phyloP scores from a whole-genome alignment of 768 basidiomycete species.

The Phylloporus sp. region DNA sequence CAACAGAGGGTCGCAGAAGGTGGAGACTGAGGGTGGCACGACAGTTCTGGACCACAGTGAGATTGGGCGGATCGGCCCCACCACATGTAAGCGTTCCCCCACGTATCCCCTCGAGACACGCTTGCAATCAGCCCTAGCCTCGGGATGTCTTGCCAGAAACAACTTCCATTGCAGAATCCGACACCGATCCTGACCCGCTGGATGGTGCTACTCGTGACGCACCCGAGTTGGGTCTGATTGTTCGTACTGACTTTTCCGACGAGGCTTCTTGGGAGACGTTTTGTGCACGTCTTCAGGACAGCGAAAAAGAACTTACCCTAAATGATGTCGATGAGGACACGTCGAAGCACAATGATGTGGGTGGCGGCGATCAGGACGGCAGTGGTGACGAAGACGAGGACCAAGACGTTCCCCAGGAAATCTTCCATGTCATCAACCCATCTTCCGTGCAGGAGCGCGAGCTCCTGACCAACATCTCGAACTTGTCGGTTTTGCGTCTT shows the following conservation, averaged over 20 bases:
- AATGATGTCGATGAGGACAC: constrained; percentile 24
- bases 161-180: constrained; percentile 22
- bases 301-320: constrained; percentile 51
- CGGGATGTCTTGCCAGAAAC: constrained; percentile 14
- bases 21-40: constrained; percentile 50
- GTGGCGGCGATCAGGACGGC: constrained; percentile 4
- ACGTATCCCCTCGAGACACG: neutral
- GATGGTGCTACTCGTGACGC: constrained; percentile 44
- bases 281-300: constrained; percentile 41
- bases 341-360: constrained; percentile 23
- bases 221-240: constrained; percentile 52
- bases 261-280: constrained; percentile 64
- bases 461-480: constrained; percentile 49
- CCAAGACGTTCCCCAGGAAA: constrained; percentile 35
- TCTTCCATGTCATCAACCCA: constrained; percentile 52
- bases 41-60: constrained; percentile 40
- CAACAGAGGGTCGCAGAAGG: constrained; percentile 51
- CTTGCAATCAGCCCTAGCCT: constrained; percentile 2
- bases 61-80: constrained; percentile 18
- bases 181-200: constrained; percentile 48
- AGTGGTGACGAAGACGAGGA: constrained; percentile 25
- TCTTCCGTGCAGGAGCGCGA: constrained; percentile 37
- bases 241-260: constrained; percentile 71
- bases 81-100: constrained; percentile 5
- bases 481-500: constrained; percentile 59